These are phyloP conservation scores for Solanum appendiculatum DNA, from an alignment of 257 asterid genomes.

Conservation along the genomic window DNA sequence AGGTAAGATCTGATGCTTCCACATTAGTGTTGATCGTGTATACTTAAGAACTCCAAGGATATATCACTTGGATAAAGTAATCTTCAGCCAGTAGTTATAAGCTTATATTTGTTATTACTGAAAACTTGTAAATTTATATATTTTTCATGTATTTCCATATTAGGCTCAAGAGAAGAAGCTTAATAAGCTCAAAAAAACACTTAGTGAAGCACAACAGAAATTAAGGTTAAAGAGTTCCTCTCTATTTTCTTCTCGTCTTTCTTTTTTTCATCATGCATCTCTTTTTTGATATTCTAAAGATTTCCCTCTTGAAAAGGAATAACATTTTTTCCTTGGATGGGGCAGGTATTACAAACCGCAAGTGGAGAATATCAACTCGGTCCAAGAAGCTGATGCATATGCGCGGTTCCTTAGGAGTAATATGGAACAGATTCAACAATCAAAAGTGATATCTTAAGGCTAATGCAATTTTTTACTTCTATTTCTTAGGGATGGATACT, in stretches of 20 bases:
- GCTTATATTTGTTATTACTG: background rate
- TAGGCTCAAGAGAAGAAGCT: slow-evolving; percentile 49
- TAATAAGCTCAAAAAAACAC: slow-evolving; percentile 33
- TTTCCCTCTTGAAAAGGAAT: background rate
- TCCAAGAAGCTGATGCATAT: slow-evolving; percentile 43
- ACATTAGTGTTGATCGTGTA: background rate
- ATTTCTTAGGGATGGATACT: no score
- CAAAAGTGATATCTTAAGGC: slow-evolving; percentile 19
- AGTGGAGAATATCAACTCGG: slow-evolving; percentile 30
- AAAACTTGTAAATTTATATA: background rate
- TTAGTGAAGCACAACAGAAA: slow-evolving; percentile 31
- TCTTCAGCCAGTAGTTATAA: background rate
- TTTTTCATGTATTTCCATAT: background rate
- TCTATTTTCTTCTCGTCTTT: background rate
- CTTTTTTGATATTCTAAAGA: background rate
- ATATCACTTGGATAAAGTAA: background rate
- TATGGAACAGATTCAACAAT: slow-evolving; percentile 25
- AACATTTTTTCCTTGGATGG: background rate
- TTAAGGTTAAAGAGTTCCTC: slow-evolving; percentile 27
- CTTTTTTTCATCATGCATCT: background rate
- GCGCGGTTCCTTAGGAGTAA: slow-evolving; percentile 42
- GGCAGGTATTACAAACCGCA: slow-evolving; percentile 31
- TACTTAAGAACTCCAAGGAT: no score
- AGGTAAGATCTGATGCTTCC: background rate
- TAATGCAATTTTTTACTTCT: background rate